Conservation (phyloP, 495 filamentous ascomycete genomes). For the Penicillium ucsense region DNA sequence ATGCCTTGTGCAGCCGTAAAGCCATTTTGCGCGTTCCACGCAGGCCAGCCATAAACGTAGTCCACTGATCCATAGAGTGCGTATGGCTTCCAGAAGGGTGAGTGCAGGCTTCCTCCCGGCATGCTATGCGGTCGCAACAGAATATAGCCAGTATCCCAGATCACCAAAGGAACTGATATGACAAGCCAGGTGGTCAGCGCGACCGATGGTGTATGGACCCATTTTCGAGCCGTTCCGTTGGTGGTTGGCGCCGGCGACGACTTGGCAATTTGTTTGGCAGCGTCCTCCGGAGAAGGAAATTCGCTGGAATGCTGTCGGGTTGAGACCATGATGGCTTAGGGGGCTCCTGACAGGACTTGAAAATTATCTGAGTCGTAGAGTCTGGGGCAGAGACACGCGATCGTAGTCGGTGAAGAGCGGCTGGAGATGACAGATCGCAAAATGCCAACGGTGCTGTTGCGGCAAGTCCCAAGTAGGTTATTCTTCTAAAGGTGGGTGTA, state of each 20-base stretch:
- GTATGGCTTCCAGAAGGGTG: slow-evolving; percentile 70
- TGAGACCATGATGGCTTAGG: slow-evolving; percentile 34
- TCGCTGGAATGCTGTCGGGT: slow-evolving; percentile 42
- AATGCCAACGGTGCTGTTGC: too few species aligned
- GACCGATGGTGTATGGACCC: slow-evolving; percentile 60
- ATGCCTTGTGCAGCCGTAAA: slow-evolving; percentile 70
- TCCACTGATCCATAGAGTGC: slow-evolving; percentile 74
- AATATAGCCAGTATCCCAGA: slow-evolving; percentile 77
- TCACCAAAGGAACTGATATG: slow-evolving; percentile 70
- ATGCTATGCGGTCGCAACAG: slow-evolving; percentile 75
- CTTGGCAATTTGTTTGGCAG: slow-evolving; percentile 16
- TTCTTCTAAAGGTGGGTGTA: too few species aligned
- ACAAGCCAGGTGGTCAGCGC: slow-evolving; percentile 64
- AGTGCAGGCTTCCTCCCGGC: slow-evolving; percentile 67
- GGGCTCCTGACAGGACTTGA: neutral
- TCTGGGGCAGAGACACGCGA: neutral
- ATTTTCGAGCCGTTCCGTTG: slow-evolving; percentile 24
- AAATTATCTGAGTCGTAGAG: neutral
- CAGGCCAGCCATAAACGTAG: slow-evolving; percentile 75
- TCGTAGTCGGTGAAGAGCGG: neutral
- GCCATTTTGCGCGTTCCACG: slow-evolving; percentile 59
- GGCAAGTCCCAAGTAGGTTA: too few species aligned
- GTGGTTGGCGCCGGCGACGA: slow-evolving; percentile 19
- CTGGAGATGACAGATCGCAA: neutral
- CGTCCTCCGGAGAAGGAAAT: slow-evolving; percentile 29